Evolutionary conservation across 1,139 yeast species (phyloP).

Genomic region (Taiozyma sp.): DNA sequence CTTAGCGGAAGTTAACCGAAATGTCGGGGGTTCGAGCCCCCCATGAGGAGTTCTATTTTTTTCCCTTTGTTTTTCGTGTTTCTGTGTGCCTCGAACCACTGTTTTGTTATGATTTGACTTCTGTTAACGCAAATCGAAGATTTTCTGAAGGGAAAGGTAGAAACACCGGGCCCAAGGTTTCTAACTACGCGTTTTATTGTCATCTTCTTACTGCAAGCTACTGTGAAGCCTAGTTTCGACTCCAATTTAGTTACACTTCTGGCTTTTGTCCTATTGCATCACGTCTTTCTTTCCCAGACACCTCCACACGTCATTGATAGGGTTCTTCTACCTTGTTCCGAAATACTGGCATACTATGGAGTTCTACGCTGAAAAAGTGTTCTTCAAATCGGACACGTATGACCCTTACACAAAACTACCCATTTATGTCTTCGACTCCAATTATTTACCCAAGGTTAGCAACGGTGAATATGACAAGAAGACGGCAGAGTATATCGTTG

Average conservation of each 20-base stretch:
- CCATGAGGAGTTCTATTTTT: slow-evolving; percentile 12
- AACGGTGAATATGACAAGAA: slow-evolving; percentile 30
- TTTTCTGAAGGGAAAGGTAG: background rate
- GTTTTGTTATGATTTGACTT: background rate
- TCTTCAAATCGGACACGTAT: slow-evolving; percentile 51
- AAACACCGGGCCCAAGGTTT: background rate
- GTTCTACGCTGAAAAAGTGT: slow-evolving; percentile 41
- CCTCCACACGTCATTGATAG: background rate
- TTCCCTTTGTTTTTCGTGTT: background rate
- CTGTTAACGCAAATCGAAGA: background rate
- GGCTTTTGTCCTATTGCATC: background rate
- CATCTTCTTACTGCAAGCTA: background rate
- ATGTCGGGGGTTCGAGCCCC: slow-evolving; percentile 11
- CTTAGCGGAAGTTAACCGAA: slow-evolving; percentile 6
- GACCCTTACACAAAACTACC: slow-evolving; percentile 66
- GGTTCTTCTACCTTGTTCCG: background rate
- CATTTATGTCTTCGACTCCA: slow-evolving; percentile 68
- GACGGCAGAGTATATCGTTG: slow-evolving; percentile 35
- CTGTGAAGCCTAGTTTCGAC: background rate
- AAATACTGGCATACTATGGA: slow-evolving; percentile 18
- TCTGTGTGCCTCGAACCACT: background rate
- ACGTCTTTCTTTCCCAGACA: background rate
- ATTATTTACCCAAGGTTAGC: slow-evolving; percentile 60
- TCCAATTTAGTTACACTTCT: background rate
- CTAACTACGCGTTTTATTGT: background rate